phyloP scores from a whole-genome alignment of 164 flowering plant species.

The Sedum album region DNA sequence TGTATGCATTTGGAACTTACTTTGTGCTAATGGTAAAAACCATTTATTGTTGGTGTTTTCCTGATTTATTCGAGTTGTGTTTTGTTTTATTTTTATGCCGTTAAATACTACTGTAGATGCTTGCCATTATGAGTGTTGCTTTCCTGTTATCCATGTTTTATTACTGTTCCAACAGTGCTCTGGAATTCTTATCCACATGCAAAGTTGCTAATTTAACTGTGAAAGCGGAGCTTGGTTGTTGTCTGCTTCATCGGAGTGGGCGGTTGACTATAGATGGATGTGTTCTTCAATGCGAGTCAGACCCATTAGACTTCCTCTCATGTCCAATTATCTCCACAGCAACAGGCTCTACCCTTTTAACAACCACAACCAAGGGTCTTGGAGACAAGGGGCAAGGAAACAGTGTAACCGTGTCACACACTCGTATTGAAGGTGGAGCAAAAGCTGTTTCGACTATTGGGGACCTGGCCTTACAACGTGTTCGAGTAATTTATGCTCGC shows the following conservation, averaged over 20 bases:
- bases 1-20: too few species aligned
- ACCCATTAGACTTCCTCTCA: constrained; percentile 84
- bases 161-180: constrained; percentile 51
- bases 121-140: too few species aligned
- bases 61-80: too few species aligned
- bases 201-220: constrained; percentile 84
- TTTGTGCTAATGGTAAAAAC: too few species aligned
- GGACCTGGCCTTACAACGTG: constrained; percentile 65
- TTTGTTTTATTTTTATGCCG: too few species aligned
- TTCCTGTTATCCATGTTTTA: constrained; percentile 10
- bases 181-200: constrained; percentile 85
- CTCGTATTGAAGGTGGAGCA: constrained; percentile 93
- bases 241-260: constrained; percentile 86
- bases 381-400: constrained; percentile 25
- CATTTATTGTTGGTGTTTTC: too few species aligned
- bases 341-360: constrained; percentile 16
- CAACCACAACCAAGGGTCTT: constrained; percentile 15
- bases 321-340: constrained; percentile 85
- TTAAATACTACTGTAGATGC: too few species aligned
- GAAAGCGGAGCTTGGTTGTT: constrained; percentile 89
- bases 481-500: constrained; percentile 73
- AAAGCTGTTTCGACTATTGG: constrained; percentile 85
- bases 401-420: constrained; percentile 61
- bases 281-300: constrained; percentile 79
- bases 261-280: constrained; percentile 82